Base-by-base conservation (phyloP, 495 filamentous ascomycete genomes). In the Xylaria intraflava region DNA sequence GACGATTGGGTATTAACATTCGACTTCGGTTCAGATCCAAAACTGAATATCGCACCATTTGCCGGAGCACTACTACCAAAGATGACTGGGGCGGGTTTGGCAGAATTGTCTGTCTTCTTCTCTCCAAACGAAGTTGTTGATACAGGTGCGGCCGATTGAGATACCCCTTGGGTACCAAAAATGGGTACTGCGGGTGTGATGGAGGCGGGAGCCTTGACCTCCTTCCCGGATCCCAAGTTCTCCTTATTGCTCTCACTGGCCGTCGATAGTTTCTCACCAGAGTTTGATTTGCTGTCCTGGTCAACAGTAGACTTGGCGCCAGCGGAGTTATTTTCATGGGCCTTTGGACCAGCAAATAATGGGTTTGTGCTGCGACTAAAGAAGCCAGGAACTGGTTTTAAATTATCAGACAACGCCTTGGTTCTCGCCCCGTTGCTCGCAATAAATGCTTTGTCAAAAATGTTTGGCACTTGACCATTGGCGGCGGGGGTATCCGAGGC, bases 101-200 rank as follows among this genome's bases (percentile, higher is more conserved):
- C 16, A 20, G 61, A 27, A 8, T 59, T 40, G 6, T 56, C 48
- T 16, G 61, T 43, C 44, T 67, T 72, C 47, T 61, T 49, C 10
- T 68, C 62, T n/a, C 65, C 65, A 49, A 75, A 75, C 7, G 71
- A 43, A 19, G 3, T 3, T 46, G 48, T 62, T 23, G 57, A 35
- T 16, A 48, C 7, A 29, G 59, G 36, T 27, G 55, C 39, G 16
- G 50, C 12, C 31, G 65, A 51, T 42, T 64, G 66, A 3, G 59
- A 49, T 4, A 41, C 46, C n/a, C 26, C 45, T 20, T 46, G 44
- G 29, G 57, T 46, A 3, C 57, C 61, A 47, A 76, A 76, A 9
- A 72, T 29, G 5, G 61, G 59, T 35, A 8, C 9, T n/a, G 53
- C 26, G 16, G 58, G 23, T 27, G 53, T 19, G 24, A 53, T 17